A percentile compares a stretch with the other conserved stretches of the same genome.
phyloP scores from a whole-genome alignment of 225 moss, liverwort and hornwort species.

The Straminergon stramineum region DNA sequence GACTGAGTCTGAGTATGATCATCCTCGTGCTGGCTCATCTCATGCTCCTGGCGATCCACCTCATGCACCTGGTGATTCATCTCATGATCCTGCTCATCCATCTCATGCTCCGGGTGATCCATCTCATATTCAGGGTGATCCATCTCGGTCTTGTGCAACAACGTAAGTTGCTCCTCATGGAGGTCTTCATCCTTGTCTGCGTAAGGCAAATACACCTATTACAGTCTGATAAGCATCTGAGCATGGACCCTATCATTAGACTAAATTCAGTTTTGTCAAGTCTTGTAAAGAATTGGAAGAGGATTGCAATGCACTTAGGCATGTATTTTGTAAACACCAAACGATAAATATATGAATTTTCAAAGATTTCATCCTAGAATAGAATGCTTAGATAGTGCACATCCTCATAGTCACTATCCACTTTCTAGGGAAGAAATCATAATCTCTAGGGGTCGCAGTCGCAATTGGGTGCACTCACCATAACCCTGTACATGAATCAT shows the following conservation, averaged over 20 bases:
- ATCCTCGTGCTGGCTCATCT: not conserved
- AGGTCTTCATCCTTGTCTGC: not conserved
- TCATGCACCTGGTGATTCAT: not conserved
- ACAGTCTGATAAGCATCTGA: not conserved
- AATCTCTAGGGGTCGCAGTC: not conserved
- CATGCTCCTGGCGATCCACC: not conserved
- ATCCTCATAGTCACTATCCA: not conserved
- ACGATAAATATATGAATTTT: not conserved
- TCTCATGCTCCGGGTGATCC: not conserved
- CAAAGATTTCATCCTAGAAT: not conserved
- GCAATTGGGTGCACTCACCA: not conserved
- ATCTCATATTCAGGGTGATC: not conserved
- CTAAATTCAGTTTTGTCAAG: not conserved
- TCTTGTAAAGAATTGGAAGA: not conserved
- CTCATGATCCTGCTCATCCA: not conserved
- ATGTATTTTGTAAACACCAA: not conserved
- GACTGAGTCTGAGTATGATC: not conserved
- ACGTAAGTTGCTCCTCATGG: not conserved
- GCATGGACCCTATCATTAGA: not conserved
- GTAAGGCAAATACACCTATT: not conserved
- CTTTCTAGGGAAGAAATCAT: not conserved
- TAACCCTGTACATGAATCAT: constrained; percentile 3
- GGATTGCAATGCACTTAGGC: not conserved
- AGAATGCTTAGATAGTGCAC: not conserved
- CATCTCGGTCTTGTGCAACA: not conserved